Conservation (phyloP, 768 basidiomycete genomes). For the Lyophyllum atratum region DNA sequence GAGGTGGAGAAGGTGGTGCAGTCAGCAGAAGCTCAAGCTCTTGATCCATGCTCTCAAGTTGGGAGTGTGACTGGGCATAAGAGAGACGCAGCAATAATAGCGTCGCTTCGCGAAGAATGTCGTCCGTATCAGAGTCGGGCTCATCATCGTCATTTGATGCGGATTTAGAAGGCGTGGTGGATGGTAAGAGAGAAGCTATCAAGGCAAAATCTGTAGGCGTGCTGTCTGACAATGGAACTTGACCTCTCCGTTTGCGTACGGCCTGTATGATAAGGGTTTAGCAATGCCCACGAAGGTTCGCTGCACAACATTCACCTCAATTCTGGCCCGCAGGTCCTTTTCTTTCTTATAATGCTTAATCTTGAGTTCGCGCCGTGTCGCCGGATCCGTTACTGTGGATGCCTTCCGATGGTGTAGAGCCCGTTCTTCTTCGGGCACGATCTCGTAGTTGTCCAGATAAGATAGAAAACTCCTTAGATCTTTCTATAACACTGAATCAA, state of each 20-base stretch:
- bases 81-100: constrained; percentile 73
- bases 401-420: constrained; percentile 51
- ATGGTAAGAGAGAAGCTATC: constrained; percentile 61
- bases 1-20: constrained; percentile 47
- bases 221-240: constrained; percentile 31
- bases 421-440: constrained; percentile 64
- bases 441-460: constrained; percentile 62
- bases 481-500: constrained; percentile 37
- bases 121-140: constrained; percentile 61
- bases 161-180: constrained; percentile 12
- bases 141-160: constrained; percentile 40
- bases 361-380: constrained; percentile 79
- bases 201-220: constrained; percentile 59
- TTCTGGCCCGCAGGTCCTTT: constrained; percentile 70
- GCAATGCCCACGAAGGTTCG: background rate
- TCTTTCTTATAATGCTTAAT: constrained; percentile 89
- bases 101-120: constrained; percentile 64
- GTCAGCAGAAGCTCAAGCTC: constrained; percentile 69
- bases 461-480: constrained; percentile 48
- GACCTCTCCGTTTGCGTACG: constrained; percentile 55
- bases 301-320: constrained; percentile 54
- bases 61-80: constrained; percentile 68
- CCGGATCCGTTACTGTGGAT: constrained; percentile 59
- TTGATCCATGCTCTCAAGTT: constrained; percentile 67
- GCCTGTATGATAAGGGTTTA: constrained; percentile 33